Conservation (phyloP, 257 asterid species). For the Handroanthus guayacan region DNA sequence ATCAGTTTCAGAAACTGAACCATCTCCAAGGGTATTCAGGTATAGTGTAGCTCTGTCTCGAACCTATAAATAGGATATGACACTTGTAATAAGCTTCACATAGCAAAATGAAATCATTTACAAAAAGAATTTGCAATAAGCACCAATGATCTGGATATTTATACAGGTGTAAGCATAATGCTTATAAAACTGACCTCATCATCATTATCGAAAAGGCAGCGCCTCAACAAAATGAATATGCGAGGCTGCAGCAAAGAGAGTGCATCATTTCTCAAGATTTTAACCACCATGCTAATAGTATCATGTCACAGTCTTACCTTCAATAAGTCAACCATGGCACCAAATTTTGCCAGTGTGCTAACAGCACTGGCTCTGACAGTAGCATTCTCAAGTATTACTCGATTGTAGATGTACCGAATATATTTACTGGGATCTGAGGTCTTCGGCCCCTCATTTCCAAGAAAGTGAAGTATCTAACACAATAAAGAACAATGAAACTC, state of each 20-base stretch:
- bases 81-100: slow-evolving; percentile 27
- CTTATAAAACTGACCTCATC: slow-evolving; percentile 71
- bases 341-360: slow-evolving; percentile 88
- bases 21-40: slow-evolving; percentile 87
- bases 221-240: slow-evolving; percentile 71
- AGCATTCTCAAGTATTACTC: slow-evolving; percentile 87
- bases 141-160: slow-evolving; percentile 2
- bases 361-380: slow-evolving; percentile 94
- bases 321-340: slow-evolving; percentile 77
- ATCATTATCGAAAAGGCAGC: slow-evolving; percentile 79
- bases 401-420: slow-evolving; percentile 78
- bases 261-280: slow-evolving; percentile 2
- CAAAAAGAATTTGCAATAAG: not conserved
- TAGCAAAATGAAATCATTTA: not conserved
- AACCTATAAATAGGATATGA: slow-evolving; percentile 54
- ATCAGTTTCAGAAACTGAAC: slow-evolving; percentile 79
- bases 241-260: slow-evolving; percentile 73
- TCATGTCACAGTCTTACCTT: slow-evolving; percentile 53
- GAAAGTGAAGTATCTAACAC: slow-evolving; percentile 79
- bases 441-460: slow-evolving; percentile 93
- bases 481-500: slow-evolving; percentile 26
- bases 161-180: slow-evolving; percentile 8
- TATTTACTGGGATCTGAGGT: slow-evolving; percentile 88
- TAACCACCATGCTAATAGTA: not conserved
- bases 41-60: slow-evolving; percentile 91